Evolutionary conservation across 2,329 filamentous ascomycete genomes (phyloP), one percentile per base, ranked within the genome.

Genomic region (Talaromyces sp.): DNA sequence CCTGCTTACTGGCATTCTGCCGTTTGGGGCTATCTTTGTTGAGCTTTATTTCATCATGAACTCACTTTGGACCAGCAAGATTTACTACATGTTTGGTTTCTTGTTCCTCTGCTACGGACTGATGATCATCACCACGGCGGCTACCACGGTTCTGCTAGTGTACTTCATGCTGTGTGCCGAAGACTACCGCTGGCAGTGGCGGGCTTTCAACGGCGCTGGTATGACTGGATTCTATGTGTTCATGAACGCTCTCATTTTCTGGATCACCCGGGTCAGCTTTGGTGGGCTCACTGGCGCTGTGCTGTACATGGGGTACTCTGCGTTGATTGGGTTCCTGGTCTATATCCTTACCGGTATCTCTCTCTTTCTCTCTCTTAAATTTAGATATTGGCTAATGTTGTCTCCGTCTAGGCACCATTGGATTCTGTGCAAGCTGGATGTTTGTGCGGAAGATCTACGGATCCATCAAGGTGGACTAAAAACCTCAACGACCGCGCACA

Each of bases 61-160:
- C 78, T 96, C 91, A 27, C 93, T 99, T 72, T 99, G 94, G 94
- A 96, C 95, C 77, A 93, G 88, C 80, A 91, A 94, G 77, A 94
- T 99, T 66, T 99, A 99, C 82, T 99, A 99, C 83, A 99, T 99
- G 94, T 99, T 99, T 70, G 94, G 94, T 24, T 99, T 99, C 83
- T 81, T 99, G 38, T 99, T 99, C 82, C 84, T 99, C 60, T 97
- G 92, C 82, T 99, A 96, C 71, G 92, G 90, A 11, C 84, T 99
- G 55, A 97, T 99, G 92, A 91, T 97, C 68, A 89, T 96, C 68
- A 97, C 94, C 1, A 92, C 89, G 61, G 93, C 93, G 0, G 88
- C 92, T 0, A 93, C 95, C 46, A 97, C 94, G 0, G 88, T 97
- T 9, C 80, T 99, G 19, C 88, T 97, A 83, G 90, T 97, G 0